Evolutionary conservation across 306 rosid genomes (phyloP).

Genomic region (Vigna radiata): DNA sequence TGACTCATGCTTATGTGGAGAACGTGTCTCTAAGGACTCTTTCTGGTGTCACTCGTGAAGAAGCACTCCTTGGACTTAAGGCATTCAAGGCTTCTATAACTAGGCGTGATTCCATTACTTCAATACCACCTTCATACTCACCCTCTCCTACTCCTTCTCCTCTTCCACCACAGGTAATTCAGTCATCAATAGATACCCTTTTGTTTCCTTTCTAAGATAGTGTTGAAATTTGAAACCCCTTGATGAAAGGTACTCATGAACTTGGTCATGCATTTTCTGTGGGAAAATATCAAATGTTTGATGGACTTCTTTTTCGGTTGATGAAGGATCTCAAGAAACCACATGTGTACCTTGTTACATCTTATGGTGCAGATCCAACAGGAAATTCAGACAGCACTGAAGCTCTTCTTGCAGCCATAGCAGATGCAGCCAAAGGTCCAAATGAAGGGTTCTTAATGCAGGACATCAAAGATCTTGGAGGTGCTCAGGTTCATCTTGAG

Average conservation of each 20-base stretch:
- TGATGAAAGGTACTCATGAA: slow-evolving; percentile 2
- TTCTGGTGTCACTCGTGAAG: slow-evolving; percentile 29
- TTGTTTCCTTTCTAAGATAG: neutral
- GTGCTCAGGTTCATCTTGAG: slow-evolving; percentile 68
- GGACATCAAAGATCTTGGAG: slow-evolving; percentile 77
- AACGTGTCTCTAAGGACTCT: slow-evolving; percentile 28
- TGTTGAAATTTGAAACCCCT: neutral
- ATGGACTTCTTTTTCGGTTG: neutral
- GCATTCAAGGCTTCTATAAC: slow-evolving; percentile 57
- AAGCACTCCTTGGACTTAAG: slow-evolving; percentile 47
- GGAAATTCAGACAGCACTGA: slow-evolving; percentile 76
- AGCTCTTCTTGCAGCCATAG: slow-evolving; percentile 67
- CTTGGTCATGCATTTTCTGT: neutral
- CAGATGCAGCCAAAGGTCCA: slow-evolving; percentile 63
- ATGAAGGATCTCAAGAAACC: slow-evolving; percentile 53
- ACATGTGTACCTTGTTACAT: slow-evolving; percentile 63
- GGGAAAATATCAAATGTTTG: slow-evolving; percentile 8
- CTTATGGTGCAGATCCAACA: slow-evolving; percentile 91
- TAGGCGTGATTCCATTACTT: slow-evolving; percentile 46
- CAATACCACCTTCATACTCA: slow-evolving; percentile 47
- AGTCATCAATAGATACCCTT: slow-evolving; percentile 11
- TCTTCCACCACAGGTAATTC: slow-evolving; percentile 45
- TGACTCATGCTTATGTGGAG: slow-evolving; percentile 40
- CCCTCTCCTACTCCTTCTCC: slow-evolving; percentile 49
- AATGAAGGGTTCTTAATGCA: slow-evolving; percentile 60